Evolutionary conservation across 1,284 basidiomycete species (phyloP), one percentile per base, ranked within the genome.

Genomic region (Anthracocystis walkeri): DNA sequence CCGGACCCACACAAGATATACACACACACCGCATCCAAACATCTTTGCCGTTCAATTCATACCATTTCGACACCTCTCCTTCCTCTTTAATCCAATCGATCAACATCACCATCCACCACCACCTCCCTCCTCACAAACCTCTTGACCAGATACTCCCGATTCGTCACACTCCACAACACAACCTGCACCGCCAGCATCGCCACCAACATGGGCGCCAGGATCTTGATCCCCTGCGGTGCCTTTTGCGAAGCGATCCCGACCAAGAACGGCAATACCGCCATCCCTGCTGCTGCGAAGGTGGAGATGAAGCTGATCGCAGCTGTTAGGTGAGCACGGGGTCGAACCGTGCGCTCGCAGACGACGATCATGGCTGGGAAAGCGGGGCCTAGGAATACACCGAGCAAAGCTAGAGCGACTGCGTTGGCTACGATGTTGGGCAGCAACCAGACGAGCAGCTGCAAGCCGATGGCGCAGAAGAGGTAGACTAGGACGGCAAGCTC

Each of bases 401-500:
- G 60, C 40, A 80, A 20, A 1, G 78, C 77, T 11, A 78, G 31
- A 2, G 77, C 58, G 2, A 80, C 74, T 7, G 69, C 78, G 23
- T 74, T 78, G 21, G 74, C 69, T 11, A 79, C 56, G 12, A 80
- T 51, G 53, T 70, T 65, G 44, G 78, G 78, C 8, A 80, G 58
- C 12, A 77, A 31, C 78, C 78, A 80, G 3, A 79, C 58, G 10
- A 80, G 38, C 12, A 79, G 50, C 41, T 80, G 73, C 16, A 80
- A 38, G 4, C 58, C 74, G 29, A 80, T 51, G n/a, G 76, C 65
- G 33, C 46, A 48, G 5, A 57, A 14, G 6, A 80, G 53, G 56
- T 80, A 80, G 64, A 77, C 44, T 4, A 77, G 16, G 21, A 63
- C 57, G 7, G 76, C 76, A 11, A 69, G 50, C 38, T 77, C 68